Evolutionary conservation across 2,329 filamentous ascomycete species (phyloP).

Genomic region (Penicillium decumbens): DNA sequence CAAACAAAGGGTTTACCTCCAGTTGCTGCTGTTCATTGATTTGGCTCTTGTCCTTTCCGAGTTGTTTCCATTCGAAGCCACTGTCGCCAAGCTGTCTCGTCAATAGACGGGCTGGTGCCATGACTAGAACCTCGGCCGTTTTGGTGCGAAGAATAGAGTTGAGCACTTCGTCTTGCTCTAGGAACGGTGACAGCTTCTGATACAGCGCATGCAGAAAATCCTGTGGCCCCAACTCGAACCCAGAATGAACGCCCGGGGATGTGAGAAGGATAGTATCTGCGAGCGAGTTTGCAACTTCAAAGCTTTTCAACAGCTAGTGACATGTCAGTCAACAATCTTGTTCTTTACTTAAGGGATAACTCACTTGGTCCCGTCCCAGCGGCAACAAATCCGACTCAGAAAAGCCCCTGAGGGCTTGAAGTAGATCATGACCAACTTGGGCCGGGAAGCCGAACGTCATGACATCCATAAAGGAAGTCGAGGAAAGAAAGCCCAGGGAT

Average conservation of each 20-base stretch:
- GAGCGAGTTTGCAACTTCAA: conserved; percentile 31
- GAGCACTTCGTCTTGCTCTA: conserved; percentile 24
- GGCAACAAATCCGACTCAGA: conserved; percentile 27
- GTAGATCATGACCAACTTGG: conserved; percentile 23
- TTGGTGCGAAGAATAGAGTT: conserved; percentile 28
- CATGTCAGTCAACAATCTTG: not conserved
- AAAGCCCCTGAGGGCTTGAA: conserved; percentile 23
- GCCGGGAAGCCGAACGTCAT: conserved; percentile 28
- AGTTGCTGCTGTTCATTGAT: not conserved
- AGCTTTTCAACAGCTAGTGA: conserved; percentile 29
- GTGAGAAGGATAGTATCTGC: conserved; percentile 27
- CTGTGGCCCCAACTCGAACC: conserved; percentile 23
- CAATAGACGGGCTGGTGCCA: conserved; percentile 22
- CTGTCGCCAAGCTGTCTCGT: not conserved
- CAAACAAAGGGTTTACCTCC: not conserved
- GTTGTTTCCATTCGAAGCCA: not conserved
- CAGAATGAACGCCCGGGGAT: not conserved
- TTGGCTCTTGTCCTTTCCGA: not conserved
- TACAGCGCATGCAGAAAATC: conserved; percentile 31
- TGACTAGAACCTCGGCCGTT: conserved; percentile 27
- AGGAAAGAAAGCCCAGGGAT: conserved; percentile 25
- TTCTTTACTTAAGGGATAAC: not conserved
- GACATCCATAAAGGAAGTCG: conserved; percentile 15
- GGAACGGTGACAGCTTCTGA: conserved; percentile 28
- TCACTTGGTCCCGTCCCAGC: conserved; percentile 30